These are phyloP conservation scores for Eucalyptus regnans DNA, from an alignment of 345 rosid species.

Conservation along the genomic window DNA sequence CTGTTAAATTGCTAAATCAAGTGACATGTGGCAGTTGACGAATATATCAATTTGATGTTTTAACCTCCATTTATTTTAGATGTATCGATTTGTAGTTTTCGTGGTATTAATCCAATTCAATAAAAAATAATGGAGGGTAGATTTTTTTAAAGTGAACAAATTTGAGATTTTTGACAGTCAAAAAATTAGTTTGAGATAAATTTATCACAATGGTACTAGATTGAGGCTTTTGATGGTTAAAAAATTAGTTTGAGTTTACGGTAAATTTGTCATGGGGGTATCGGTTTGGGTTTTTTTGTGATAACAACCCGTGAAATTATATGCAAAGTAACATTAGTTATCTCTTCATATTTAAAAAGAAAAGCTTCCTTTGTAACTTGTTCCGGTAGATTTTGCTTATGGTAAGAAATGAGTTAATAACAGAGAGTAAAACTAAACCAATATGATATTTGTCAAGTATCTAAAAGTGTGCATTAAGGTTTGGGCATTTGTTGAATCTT, in stretches of 20 bases:
- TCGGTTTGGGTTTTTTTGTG: not conserved
- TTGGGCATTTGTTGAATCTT: not conserved
- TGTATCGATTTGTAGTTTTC: not conserved
- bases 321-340: not conserved
- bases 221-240: too few relatives aligned
- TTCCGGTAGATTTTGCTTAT: not conserved
- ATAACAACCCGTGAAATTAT: not conserved
- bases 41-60: too few relatives aligned
- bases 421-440: not conserved
- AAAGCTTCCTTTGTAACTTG: not conserved
- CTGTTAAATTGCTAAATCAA: too few relatives aligned
- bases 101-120: too few relatives aligned
- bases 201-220: accelerated
- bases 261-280: too few relatives aligned
- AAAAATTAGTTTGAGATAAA: not conserved
- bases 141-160: too few relatives aligned
- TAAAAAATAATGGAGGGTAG: not conserved
- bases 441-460: not conserved
- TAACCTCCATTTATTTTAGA: not conserved
- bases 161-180: accelerated
- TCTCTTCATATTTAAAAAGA: not conserved
- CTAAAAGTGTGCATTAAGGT: not conserved
- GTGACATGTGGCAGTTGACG: too few relatives aligned
- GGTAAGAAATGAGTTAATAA: not conserved
- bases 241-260: too few relatives aligned